Conservation (phyloP, 176 grass and related monocot species). For the Raddia distichophylla region DNA sequence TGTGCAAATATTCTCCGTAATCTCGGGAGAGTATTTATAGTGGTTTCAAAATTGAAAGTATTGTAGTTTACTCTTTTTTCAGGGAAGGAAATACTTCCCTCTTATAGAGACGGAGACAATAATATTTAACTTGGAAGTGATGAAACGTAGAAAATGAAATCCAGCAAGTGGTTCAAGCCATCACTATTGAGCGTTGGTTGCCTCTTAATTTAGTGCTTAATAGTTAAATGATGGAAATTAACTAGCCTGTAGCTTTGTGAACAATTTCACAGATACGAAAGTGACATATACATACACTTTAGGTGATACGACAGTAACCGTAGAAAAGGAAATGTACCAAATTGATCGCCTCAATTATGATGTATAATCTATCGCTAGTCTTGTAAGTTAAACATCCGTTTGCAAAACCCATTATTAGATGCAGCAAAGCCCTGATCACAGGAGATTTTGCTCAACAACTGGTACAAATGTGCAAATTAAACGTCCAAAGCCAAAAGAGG, state of each 20-base stretch:
- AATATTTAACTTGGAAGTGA: conserved; percentile 28
- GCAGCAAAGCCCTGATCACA: conserved; percentile 32
- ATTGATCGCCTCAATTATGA: conserved; percentile 1
- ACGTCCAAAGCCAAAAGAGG: not conserved
- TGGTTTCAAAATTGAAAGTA: not conserved
- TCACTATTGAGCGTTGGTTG: conserved; percentile 6
- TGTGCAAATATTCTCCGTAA: not conserved
- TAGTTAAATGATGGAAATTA: not conserved
- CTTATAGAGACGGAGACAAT: not conserved
- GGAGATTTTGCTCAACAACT: conserved; percentile 25
- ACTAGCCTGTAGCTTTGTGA: conserved; percentile 24
- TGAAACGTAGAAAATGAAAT: conserved; percentile 29
- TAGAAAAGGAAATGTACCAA: conserved; percentile 32
- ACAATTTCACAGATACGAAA: conserved; percentile 32
- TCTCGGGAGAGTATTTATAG: not conserved
- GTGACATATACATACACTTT: conserved; percentile 29
- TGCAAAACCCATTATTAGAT: conserved; percentile 32
- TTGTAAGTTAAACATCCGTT: conserved; percentile 50
- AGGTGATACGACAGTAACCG: not conserved
- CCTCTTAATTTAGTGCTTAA: not conserved
- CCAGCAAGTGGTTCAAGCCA: conserved; percentile 22
- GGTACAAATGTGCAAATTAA: conserved; percentile 26
- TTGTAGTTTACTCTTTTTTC: not conserved
- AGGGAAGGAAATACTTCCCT: not conserved
- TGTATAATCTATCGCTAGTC: conserved; percentile 45